Conservation (phyloP, 108 stramenopile species). For the Cyclotella atomus region DNA sequence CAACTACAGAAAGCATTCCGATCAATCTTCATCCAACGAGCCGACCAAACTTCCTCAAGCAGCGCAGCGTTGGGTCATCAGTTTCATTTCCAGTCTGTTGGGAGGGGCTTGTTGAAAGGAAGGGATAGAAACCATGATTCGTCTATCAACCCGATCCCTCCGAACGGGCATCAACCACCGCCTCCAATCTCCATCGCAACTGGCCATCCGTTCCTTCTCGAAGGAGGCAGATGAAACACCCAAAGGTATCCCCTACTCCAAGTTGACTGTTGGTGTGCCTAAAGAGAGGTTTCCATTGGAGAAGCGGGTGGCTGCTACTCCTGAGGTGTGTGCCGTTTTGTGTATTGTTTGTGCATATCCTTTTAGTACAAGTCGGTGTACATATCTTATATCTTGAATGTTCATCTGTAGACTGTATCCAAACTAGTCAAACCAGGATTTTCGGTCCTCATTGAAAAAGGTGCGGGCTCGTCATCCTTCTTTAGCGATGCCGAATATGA, state of each 20-base stretch:
- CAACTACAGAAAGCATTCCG: too few species aligned
- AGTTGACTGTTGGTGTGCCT: conserved; percentile 93
- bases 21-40: too few species aligned
- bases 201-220: conserved; percentile 3
- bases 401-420: conserved; percentile 55
- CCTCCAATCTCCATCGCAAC: background rate
- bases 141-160: background rate
- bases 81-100: too few species aligned
- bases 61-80: too few species aligned
- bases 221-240: conserved; percentile 27
- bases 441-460: conserved; percentile 82
- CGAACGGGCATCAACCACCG: too few species aligned
- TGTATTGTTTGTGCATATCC: background rate
- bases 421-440: conserved; percentile 87
- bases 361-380: background rate
- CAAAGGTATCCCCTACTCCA: conserved; percentile 75
- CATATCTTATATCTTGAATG: background rate
- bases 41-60: too few species aligned
- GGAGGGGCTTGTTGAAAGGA: too few species aligned
- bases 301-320: conserved; percentile 90
- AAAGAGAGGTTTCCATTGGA: conserved; percentile 92
- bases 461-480: conserved; percentile 86
- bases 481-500: conserved; percentile 95
- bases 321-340: conserved; percentile 56
- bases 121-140: conserved; percentile 16